Conservation (phyloP, 2,329 filamentous ascomycete genomes). For the Chrysoporthe deuterocubensis region DNA sequence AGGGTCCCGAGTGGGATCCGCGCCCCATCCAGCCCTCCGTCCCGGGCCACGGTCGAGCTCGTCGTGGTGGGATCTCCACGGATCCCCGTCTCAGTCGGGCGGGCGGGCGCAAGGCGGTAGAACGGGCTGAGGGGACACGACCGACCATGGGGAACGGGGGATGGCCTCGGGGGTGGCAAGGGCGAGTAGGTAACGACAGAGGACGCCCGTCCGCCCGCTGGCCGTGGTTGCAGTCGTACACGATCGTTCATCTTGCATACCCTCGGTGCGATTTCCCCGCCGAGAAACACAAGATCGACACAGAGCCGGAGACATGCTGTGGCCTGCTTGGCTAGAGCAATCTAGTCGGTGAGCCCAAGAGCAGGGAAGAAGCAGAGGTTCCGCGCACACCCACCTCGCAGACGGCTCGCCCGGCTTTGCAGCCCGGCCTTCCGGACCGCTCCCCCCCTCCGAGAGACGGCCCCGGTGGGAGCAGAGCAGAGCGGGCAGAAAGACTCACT, state of each 20-base stretch:
- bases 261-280: conserved; percentile 16
- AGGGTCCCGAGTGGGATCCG: conserved; percentile 1
- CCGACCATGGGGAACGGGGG: background rate
- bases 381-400: background rate
- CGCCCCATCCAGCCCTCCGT: background rate
- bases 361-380: background rate
- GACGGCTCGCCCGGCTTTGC: background rate
- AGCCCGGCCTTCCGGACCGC: background rate
- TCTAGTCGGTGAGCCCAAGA: background rate
- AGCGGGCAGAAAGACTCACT: background rate
- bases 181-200: background rate
- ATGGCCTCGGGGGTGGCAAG: background rate
- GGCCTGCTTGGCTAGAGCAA: conserved; percentile 3
- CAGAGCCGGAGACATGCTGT: conserved; percentile 3
- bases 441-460: background rate
- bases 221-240: conserved; percentile 21
- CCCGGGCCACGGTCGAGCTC: background rate
- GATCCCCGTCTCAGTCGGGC: background rate
- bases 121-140: background rate
- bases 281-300: conserved; percentile 12
- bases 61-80: background rate
- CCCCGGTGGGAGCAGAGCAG: background rate
- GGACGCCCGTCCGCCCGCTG: background rate
- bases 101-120: background rate
- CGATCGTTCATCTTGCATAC: conserved; percentile 27